A percentile compares a stretch with the other conserved stretches of the same genome.
Conservation (phyloP, 129 eudicot species). For the Chrysanthemum seticuspe region DNA sequence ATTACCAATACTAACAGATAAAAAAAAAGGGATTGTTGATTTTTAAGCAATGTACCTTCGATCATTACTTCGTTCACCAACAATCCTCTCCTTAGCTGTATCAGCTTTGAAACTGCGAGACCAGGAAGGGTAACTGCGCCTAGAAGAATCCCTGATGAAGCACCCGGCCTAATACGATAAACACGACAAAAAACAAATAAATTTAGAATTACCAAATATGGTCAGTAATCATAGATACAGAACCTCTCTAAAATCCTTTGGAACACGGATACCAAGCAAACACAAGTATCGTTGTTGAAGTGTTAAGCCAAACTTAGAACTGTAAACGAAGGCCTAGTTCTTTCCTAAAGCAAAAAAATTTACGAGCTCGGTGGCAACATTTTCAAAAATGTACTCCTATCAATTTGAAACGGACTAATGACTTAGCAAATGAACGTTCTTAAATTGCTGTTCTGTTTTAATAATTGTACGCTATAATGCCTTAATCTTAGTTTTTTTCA, state of each 20-base stretch:
- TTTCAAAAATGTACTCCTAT: not conserved
- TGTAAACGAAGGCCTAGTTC: not conserved
- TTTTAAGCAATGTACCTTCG: constrained; percentile 59
- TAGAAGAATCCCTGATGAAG: constrained; percentile 77
- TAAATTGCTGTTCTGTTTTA: not conserved
- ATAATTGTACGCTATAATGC: no score
- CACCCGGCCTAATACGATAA: constrained; percentile 67
- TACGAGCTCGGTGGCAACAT: no score
- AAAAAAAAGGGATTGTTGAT: no score
- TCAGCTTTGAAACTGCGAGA: constrained; percentile 63
- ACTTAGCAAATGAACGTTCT: not conserved
- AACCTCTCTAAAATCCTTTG: not conserved
- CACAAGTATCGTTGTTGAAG: not conserved
- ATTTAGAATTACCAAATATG: not conserved
- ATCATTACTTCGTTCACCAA: constrained; percentile 35
- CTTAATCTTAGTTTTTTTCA: no score
- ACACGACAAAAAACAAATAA: not conserved
- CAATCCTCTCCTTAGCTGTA: constrained; percentile 60
- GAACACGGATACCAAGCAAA: not conserved
- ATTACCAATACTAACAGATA: no score
- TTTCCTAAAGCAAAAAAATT: not conserved
- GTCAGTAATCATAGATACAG: not conserved
- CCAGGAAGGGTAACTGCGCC: constrained; percentile 89
- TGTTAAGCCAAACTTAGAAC: not conserved
- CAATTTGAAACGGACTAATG: not conserved